Percentiles rank a stretch among this genome's conserved stretches.
These are phyloP conservation scores for Scytalidium lignicola DNA, from an alignment of 2,329 filamentous ascomycete genomes.

Conservation along the genomic window DNA sequence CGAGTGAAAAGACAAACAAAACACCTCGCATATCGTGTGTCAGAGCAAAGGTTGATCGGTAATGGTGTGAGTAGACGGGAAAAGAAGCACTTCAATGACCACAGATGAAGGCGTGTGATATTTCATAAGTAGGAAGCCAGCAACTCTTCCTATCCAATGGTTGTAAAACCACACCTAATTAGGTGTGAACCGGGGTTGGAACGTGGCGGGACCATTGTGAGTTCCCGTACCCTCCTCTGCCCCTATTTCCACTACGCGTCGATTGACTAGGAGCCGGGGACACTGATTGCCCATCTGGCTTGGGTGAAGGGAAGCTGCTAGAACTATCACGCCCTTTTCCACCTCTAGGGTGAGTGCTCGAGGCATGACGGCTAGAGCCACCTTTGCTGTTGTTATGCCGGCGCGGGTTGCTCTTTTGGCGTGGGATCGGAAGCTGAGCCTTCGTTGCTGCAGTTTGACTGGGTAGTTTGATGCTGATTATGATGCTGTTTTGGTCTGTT, in stretches of 20 bases:
- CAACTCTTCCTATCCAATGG: neutral
- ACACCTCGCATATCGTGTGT: neutral
- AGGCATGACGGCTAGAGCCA: constrained; percentile 17
- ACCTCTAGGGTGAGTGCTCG: constrained; percentile 21
- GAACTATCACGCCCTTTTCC: constrained; percentile 24
- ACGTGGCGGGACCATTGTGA: constrained; percentile 20
- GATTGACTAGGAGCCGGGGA: constrained; percentile 18
- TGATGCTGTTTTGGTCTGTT: constrained; percentile 32
- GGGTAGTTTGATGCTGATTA: constrained; percentile 41
- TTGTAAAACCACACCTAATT: constrained; percentile 5
- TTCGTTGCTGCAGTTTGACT: constrained; percentile 38
- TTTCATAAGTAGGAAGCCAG: neutral
- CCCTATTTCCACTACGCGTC: constrained; percentile 17
- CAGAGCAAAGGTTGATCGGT: neutral
- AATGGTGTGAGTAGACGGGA: neutral
- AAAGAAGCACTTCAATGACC: neutral
- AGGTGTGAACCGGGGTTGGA: constrained; percentile 25
- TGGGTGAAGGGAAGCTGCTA: constrained; percentile 17
- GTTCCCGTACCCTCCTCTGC: constrained; percentile 17
- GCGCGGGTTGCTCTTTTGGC: constrained; percentile 27
- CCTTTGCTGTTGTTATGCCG: constrained; percentile 20
- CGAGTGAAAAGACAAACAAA: neutral
- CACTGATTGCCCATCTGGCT: constrained; percentile 14
- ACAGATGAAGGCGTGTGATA: neutral
- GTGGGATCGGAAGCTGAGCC: constrained; percentile 29